Percentiles rank a stretch among this genome's conserved stretches.
phyloP scores from a whole-genome alignment of 2,329 filamentous ascomycete genomes.

The Leptoxyphium fumago region DNA sequence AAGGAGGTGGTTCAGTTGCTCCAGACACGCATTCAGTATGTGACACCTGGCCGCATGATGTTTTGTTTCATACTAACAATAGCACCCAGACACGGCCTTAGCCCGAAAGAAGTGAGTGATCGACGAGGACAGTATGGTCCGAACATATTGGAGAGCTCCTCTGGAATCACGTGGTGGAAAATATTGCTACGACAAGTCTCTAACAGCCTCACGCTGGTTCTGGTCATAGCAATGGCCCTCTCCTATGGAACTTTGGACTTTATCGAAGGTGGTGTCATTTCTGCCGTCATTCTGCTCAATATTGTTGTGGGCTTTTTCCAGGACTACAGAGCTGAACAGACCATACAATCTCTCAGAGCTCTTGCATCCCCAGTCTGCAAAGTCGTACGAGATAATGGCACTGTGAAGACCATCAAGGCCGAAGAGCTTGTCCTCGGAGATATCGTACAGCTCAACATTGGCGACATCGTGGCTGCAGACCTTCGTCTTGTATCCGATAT shows the following conservation, averaged over 20 bases:
- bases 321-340: constrained; percentile 45
- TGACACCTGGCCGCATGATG: neutral
- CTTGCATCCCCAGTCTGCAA: constrained; percentile 42
- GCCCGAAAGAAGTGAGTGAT: constrained; percentile 6
- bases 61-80: constrained; percentile 1
- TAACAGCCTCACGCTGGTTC: constrained; percentile 25
- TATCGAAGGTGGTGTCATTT: constrained; percentile 46
- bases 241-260: constrained; percentile 44
- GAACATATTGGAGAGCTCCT: constrained; percentile 16
- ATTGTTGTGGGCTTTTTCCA: constrained; percentile 46
- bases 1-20: constrained; percentile 7
- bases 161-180: constrained; percentile 15
- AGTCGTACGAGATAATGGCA: constrained; percentile 39
- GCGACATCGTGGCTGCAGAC: constrained; percentile 58
- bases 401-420: constrained; percentile 36
- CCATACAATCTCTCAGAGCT: constrained; percentile 41
- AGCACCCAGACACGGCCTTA: constrained; percentile 10
- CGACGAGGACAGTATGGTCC: constrained; percentile 14
- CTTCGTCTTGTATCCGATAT: constrained; percentile 45
- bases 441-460: constrained; percentile 45
- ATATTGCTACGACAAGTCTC: constrained; percentile 23
- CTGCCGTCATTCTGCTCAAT: constrained; percentile 43
- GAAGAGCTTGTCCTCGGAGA: constrained; percentile 52
- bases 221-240: constrained; percentile 44
- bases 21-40: constrained; percentile 9